These are phyloP conservation scores for Heritiera littoralis DNA, from an alignment of 345 rosid species.

Conservation along the genomic window DNA sequence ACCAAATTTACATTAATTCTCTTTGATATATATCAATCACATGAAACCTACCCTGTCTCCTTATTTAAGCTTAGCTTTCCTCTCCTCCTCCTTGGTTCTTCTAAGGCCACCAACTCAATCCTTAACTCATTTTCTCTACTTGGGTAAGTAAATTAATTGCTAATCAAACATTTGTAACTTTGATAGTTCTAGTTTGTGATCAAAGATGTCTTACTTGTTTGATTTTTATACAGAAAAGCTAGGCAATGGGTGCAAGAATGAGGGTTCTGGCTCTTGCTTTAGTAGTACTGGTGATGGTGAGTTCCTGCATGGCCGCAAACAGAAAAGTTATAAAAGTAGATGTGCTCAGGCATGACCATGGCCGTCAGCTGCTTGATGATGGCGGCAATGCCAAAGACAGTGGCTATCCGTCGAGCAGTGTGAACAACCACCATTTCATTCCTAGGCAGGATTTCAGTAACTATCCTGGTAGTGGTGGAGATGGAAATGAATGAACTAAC, in stretches of 20 bases:
- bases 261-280: constrained; percentile 24
- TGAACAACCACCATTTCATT: constrained; percentile 52
- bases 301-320: constrained; percentile 21
- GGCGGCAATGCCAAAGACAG: not conserved
- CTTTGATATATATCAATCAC: not conserved
- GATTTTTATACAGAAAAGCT: not conserved
- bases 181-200: not conserved
- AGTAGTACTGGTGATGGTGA: constrained; percentile 17
- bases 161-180: not conserved
- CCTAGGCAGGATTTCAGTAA: constrained; percentile 53
- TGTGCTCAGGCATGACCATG: constrained; percentile 8
- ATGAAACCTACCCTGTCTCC: not conserved
- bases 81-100: not conserved
- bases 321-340: constrained; percentile 10
- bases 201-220: not conserved
- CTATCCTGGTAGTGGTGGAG: constrained; percentile 34
- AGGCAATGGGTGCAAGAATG: not conserved
- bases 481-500: constrained; percentile 17
- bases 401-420: constrained; percentile 29
- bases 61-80: not conserved
- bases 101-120: not conserved
- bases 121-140: too few species aligned
- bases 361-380: not conserved
- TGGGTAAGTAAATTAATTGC: not conserved
- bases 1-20: not conserved